A percentile compares a stretch with the other conserved stretches of the same genome.
These are phyloP conservation scores for Flaveria trinervia DNA, from an alignment of 129 eudicot genomes.

Conservation along the genomic window DNA sequence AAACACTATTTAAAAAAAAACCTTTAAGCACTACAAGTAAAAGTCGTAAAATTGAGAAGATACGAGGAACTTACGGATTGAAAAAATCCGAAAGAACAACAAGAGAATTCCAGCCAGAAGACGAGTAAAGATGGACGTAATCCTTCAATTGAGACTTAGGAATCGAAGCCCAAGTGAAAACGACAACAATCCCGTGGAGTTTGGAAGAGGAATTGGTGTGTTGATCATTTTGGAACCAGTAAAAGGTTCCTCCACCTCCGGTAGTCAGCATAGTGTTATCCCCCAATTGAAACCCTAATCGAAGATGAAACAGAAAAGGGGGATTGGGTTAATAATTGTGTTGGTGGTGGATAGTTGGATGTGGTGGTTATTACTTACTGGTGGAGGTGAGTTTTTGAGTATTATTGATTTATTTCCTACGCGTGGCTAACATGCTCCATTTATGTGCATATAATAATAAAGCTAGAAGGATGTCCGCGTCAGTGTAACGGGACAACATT, in stretches of 20 bases:
- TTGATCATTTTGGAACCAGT: background rate
- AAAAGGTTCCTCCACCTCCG: background rate
- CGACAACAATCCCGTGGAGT: background rate
- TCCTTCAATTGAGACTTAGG: background rate
- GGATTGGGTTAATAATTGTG: background rate
- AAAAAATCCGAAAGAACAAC: background rate
- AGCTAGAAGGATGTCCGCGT: too few species aligned
- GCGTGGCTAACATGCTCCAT: too few species aligned
- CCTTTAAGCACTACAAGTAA: background rate
- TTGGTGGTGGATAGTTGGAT: background rate
- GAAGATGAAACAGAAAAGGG: too few species aligned
- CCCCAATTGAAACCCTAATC: background rate
- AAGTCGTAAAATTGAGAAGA: background rate
- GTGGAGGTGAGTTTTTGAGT: background rate
- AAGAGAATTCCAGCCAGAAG: background rate
- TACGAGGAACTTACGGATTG: background rate
- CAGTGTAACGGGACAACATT: too few species aligned
- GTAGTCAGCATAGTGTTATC: background rate
- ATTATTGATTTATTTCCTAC: too few species aligned
- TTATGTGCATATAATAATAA: too few species aligned
- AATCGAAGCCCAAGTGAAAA: background rate
- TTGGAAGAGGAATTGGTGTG: background rate
- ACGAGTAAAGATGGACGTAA: background rate
- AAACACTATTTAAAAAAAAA: background rate
- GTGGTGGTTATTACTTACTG: background rate